A percentile compares a stretch with the other conserved stretches of the same genome.
These are phyloP conservation scores for Cystobasidium tubakii DNA, from an alignment of 768 basidiomycete species.

Conservation along the genomic window DNA sequence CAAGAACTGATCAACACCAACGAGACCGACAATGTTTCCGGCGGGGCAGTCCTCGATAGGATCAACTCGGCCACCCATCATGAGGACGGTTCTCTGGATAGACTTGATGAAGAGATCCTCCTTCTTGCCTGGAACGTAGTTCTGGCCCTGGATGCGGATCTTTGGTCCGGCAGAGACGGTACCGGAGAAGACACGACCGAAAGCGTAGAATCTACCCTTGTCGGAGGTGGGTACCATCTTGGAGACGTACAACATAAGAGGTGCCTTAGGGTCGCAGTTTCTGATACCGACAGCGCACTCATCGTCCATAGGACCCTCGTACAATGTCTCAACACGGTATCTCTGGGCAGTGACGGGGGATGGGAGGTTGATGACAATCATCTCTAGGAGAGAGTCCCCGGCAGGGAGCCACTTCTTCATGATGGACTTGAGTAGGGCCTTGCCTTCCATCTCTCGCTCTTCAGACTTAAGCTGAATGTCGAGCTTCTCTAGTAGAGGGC, in stretches of 20 bases:
- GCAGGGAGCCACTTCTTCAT: constrained; percentile 99
- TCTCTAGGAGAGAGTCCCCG: constrained; percentile 95
- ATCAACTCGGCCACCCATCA: constrained; percentile 99
- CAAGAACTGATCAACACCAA: constrained; percentile 99
- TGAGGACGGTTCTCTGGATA: constrained; percentile 95
- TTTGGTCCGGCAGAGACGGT: constrained; percentile 96
- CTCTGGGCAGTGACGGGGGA: constrained; percentile 94
- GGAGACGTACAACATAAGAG: constrained; percentile 95
- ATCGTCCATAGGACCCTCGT: constrained; percentile 99
- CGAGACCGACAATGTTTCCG: constrained; percentile 97
- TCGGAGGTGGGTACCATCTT: constrained; percentile 99
- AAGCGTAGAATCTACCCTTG: constrained; percentile 99
- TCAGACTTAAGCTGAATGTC: constrained; percentile 80
- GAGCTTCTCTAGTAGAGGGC: constrained; percentile 86
- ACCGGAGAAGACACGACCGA: constrained; percentile 99
- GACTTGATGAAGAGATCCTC: constrained; percentile 96
- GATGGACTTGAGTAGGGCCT: constrained; percentile 88
- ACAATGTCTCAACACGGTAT: constrained; percentile 98
- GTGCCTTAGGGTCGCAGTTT: constrained; percentile 92
- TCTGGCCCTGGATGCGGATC: constrained; percentile 98
- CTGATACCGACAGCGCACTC: constrained; percentile 98
- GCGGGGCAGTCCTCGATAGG: constrained; percentile 98
- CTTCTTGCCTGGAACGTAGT: constrained; percentile 98
- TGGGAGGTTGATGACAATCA: constrained; percentile 99
- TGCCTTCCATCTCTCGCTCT: constrained; percentile 90